phyloP scores from a whole-genome alignment of 768 basidiomycete genomes.

The Coprinellus aureogranulatus region DNA sequence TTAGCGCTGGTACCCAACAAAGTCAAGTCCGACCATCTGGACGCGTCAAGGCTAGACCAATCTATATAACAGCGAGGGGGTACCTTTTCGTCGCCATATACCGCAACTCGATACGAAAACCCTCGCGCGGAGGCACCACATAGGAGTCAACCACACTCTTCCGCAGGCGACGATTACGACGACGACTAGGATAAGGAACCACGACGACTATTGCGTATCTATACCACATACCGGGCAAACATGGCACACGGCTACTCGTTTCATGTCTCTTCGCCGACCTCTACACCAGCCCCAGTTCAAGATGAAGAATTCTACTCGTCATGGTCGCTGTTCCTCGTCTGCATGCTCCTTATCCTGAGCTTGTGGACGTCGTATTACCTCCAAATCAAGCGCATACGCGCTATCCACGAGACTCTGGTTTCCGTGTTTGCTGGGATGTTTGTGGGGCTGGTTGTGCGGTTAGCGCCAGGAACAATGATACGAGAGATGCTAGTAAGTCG shows the following conservation, averaged over 20 bases:
- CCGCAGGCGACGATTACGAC: too few species aligned
- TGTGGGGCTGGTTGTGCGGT: constrained; percentile 85
- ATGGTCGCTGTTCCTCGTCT: constrained; percentile 92
- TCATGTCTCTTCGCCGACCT: constrained; percentile 10
- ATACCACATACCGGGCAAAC: neutral
- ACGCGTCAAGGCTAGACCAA: too few species aligned
- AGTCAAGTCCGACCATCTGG: too few species aligned
- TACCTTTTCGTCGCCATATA: too few species aligned
- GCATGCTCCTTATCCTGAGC: constrained; percentile 88
- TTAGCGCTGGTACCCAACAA: too few species aligned
- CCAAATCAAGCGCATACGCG: constrained; percentile 93
- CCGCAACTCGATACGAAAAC: too few species aligned
- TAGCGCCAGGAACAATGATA: constrained; percentile 92
- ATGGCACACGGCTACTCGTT: neutral
- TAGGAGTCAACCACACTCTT: neutral
- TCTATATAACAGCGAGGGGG: too few species aligned
- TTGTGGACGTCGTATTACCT: constrained; percentile 97
- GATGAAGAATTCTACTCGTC: constrained; percentile 91
- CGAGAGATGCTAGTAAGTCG: constrained; percentile 91
- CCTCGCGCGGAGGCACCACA: neutral
- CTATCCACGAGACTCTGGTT: constrained; percentile 93
- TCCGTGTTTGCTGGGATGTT: constrained; percentile 96
- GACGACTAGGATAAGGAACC: neutral
- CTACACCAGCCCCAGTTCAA: constrained; percentile 49
- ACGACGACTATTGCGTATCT: neutral